phyloP scores from a whole-genome alignment of 2,329 filamentous ascomycete genomes.

The Ceratocystiopsis brevicomis region DNA sequence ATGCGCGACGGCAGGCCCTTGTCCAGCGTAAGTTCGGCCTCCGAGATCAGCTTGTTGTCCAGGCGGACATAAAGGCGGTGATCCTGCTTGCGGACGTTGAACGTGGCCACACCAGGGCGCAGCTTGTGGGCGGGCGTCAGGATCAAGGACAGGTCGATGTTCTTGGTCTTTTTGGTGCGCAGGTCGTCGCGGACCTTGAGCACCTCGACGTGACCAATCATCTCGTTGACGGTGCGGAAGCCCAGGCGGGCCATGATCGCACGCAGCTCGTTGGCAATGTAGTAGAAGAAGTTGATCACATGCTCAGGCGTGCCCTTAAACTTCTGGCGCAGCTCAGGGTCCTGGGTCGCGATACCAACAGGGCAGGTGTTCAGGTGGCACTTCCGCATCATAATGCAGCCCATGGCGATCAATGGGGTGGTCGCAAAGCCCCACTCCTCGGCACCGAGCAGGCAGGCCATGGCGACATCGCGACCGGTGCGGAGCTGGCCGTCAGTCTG shows the following conservation, averaged over 20 bases:
- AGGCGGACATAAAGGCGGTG: conserved; percentile 82
- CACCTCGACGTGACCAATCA: conserved; percentile 83
- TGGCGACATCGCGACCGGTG: conserved; percentile 82
- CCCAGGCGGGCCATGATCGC: conserved; percentile 94
- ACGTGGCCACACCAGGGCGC: conserved; percentile 81
- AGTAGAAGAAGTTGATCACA: conserved; percentile 98
- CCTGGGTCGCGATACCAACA: conserved; percentile 88
- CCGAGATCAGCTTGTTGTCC: conserved; percentile 92
- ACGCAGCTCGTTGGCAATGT: conserved; percentile 84
- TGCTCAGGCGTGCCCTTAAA: conserved; percentile 87
- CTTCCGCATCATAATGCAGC: conserved; percentile 87
- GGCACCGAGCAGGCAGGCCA: conserved; percentile 87
- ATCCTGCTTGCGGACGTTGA: conserved; percentile 96
- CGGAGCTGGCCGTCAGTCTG: conserved; percentile 91
- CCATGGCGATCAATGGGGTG: conserved; percentile 87
- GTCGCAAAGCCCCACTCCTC: conserved; percentile 97
- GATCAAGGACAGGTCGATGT: conserved; percentile 83
- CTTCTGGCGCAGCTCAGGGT: conserved; percentile 85
- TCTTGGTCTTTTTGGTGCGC: conserved; percentile 71
- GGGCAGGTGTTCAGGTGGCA: conserved; percentile 61
- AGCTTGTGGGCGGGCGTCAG: conserved; percentile 91
- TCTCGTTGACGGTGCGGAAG: conserved; percentile 90
- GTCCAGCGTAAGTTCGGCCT: conserved; percentile 84
- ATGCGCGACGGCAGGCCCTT: conserved; percentile 86
- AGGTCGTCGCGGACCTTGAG: conserved; percentile 78